These are phyloP conservation scores for Xylaria intraflava DNA, from an alignment of 495 filamentous ascomycete species.

Conservation along the genomic window DNA sequence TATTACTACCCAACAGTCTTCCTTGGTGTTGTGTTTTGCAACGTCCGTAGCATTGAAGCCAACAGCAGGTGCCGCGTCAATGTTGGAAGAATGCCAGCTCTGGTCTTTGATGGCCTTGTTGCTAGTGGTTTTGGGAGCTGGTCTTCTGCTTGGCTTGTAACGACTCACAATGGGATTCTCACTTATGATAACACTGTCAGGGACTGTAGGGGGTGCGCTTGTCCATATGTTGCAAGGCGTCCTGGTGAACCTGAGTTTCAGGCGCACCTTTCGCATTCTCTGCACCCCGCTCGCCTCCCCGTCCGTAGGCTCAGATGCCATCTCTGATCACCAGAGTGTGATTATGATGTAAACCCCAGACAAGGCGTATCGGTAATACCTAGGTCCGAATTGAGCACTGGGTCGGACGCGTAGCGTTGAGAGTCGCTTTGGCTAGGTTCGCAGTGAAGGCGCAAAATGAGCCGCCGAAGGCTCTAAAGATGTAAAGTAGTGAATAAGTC, in stretches of 20 bases:
- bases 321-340: not conserved
- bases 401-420: not conserved
- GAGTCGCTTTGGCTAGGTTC: not conserved
- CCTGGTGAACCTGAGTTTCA: too few relatives aligned
- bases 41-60: not conserved
- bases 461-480: not conserved
- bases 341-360: not conserved
- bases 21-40: not conserved
- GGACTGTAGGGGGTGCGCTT: too few relatives aligned
- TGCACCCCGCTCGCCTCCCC: not conserved
- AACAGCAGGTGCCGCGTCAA: too few relatives aligned
- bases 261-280: not conserved
- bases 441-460: not conserved
- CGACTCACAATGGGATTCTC: too few relatives aligned
- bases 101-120: too few relatives aligned
- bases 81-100: too few relatives aligned
- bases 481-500: not conserved
- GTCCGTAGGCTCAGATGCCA: not conserved
- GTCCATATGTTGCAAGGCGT: too few relatives aligned
- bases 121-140: too few relatives aligned
- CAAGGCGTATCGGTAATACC: too few relatives aligned
- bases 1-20: not conserved
- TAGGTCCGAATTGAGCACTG: not conserved
- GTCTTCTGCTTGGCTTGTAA: too few relatives aligned
- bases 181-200: too few relatives aligned